A percentile compares a stretch with the other conserved stretches of the same genome.
These are phyloP conservation scores for Cichorium intybus DNA, from an alignment of 140 eudicot species.

Conservation along the genomic window DNA sequence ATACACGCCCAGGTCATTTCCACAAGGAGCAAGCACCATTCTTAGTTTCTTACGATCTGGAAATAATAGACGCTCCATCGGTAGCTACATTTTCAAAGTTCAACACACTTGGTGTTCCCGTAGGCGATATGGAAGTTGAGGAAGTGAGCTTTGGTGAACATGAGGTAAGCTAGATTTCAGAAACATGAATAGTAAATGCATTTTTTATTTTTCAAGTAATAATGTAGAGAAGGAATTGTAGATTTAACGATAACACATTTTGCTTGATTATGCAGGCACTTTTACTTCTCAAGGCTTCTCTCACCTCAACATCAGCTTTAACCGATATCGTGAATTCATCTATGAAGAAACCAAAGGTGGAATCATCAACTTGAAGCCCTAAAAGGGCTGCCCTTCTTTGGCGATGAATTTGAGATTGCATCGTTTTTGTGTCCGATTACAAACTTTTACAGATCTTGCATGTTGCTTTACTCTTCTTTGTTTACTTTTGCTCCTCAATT, in stretches of 20 bases:
- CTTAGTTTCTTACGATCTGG: constrained; percentile 33
- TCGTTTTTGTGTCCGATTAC: not conserved
- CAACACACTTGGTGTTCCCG: constrained; percentile 25
- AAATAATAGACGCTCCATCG: constrained; percentile 9
- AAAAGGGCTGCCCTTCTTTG: not conserved
- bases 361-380: not conserved
- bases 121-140: constrained; percentile 25
- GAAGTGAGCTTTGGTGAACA: constrained; percentile 23
- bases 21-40: constrained; percentile 18
- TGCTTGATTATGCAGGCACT: constrained; percentile 20
- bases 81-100: constrained; percentile 15
- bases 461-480: no score
- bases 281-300: no score
- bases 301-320: no score
- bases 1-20: not conserved
- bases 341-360: constrained; percentile 14
- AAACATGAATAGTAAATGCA: not conserved
- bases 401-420: not conserved
- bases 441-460: no score
- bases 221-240: no score
- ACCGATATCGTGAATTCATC: constrained; percentile 6
- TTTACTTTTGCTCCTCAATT: not conserved
- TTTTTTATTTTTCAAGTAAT: no score
- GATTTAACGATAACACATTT: not conserved
- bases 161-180: no score